Percentiles rank a stretch among this genome's conserved stretches.
phyloP scores from a whole-genome alignment of 495 filamentous ascomycete genomes.

The Hyaloscypha finlandica region DNA sequence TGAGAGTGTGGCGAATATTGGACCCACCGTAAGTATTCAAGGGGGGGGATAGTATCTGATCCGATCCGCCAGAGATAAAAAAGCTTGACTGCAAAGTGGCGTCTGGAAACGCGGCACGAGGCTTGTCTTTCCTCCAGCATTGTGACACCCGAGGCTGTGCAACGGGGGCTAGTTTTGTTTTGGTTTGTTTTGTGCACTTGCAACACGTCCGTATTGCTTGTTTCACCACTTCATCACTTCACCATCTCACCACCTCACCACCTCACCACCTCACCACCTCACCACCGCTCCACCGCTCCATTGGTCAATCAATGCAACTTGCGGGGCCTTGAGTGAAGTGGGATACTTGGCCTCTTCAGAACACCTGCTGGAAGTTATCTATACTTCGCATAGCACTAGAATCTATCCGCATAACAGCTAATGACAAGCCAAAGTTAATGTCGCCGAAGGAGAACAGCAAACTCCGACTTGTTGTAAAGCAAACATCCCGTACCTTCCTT shows the following conservation, averaged over 20 bases:
- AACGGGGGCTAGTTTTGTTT: not conserved
- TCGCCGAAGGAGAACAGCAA: not conserved
- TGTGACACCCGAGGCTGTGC: not conserved
- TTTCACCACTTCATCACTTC: not conserved
- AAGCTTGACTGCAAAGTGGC: not conserved
- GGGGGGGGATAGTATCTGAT: too few relatives aligned
- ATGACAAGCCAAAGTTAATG: not conserved
- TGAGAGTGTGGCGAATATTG: too few relatives aligned
- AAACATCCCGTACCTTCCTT: not conserved
- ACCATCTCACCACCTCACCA: not conserved
- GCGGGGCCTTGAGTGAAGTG: not conserved
- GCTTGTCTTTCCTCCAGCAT: not conserved
- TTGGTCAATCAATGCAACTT: not conserved
- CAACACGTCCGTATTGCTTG: not conserved
- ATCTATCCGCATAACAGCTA: not conserved
- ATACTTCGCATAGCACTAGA: not conserved
- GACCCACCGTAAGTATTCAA: too few relatives aligned
- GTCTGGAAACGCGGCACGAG: not conserved
- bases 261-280: too few relatives aligned
- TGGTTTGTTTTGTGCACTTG: not conserved
- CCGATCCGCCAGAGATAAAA: not conserved
- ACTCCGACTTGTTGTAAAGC: constrained; percentile 9
- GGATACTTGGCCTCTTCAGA: not conserved
- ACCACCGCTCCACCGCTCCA: not conserved
- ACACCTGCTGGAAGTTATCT: not conserved